Base-by-base conservation (phyloP, 306 rosid species). In the Malus asiatica region DNA sequence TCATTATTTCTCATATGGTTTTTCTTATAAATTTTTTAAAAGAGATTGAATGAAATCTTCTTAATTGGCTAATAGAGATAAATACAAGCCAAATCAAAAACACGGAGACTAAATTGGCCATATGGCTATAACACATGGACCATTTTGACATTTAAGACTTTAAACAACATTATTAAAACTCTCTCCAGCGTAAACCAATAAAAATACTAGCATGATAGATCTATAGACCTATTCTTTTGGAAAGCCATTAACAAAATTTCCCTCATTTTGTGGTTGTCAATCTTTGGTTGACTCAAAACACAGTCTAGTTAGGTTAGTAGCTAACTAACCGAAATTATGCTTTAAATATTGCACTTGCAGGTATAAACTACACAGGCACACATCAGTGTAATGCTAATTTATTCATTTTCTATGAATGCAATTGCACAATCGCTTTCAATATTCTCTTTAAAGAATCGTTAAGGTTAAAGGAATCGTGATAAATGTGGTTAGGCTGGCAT, bases 331-430 rank as follows among this genome's bases (percentile, higher is more conserved):
- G 3, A 29, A n/a, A 74, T 45, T 74, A 44, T 15, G 4, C 22
- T 33, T 72, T n/a, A 55, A 20, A 22, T 35, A 55, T 61, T 51
- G 7, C 44, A 25, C 27, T 29, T 45, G 20, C 20, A 73, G 27
- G 66, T 15, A 23, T 23, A 57, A 57, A 38, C 44, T 52, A 52
- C 23, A 27, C 6, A 68, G 70, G 42, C 63, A 55, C 14, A 35
- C 8, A 25, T 46, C 62, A 60, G 58, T 57, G 70, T 45, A 71
- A 57, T 57, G 81, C 57, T 42, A 55, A 70, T 63, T 81, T 44
- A 84, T 77, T 77, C 42, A 42, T 63, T 71, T 74, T 73, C 53
- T 33, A 67, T 77, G 59, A 69, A 62, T 32, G 65, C 32, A 55
- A 55, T 63, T 83, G 45, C 45, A 8, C 45, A 40, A 33, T 66